Evolutionary conservation across 2,329 filamentous ascomycete species (phyloP).

Genomic region (Fusarium albidum): DNA sequence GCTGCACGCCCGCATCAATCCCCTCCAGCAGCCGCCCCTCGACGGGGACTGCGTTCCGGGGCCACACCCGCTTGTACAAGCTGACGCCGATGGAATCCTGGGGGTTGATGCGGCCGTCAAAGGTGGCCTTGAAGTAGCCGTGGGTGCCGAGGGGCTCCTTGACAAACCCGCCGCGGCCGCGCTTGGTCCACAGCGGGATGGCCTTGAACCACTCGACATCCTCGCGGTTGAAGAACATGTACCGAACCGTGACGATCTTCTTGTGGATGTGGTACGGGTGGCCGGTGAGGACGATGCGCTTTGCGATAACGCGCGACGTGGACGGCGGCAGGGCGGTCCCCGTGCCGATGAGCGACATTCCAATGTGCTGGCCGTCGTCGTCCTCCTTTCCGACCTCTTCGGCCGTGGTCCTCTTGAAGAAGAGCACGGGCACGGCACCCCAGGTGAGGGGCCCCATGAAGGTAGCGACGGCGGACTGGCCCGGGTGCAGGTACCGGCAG

Average conservation of each 20-base stretch:
- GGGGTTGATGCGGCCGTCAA: slow-evolving; percentile 94
- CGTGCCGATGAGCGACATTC: slow-evolving; percentile 80
- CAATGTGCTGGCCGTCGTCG: slow-evolving; percentile 52
- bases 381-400: slow-evolving; percentile 54
- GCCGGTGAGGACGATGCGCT: slow-evolving; percentile 91
- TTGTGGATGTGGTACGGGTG: slow-evolving; percentile 99
- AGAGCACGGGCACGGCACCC: slow-evolving; percentile 89
- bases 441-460: slow-evolving; percentile 92
- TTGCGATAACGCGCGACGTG: slow-evolving; percentile 84
- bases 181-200: slow-evolving; percentile 89
- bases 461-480: slow-evolving; percentile 85
- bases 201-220: slow-evolving; percentile 99
- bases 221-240: slow-evolving; percentile 99
- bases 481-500: slow-evolving; percentile 89
- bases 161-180: slow-evolving; percentile 87
- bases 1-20: slow-evolving; percentile 33
- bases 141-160: slow-evolving; percentile 96
- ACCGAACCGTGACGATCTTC: slow-evolving; percentile 93
- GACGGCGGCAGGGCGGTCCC: slow-evolving; percentile 85
- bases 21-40: slow-evolving; percentile 54
- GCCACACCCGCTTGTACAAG: slow-evolving; percentile 86
- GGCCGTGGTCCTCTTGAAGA: slow-evolving; percentile 73
- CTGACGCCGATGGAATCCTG: slow-evolving; percentile 94
- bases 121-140: slow-evolving; percentile 99
- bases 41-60: slow-evolving; percentile 68